Base-by-base conservation (phyloP, 164 flowering plant species). In the Piper betle region DNA sequence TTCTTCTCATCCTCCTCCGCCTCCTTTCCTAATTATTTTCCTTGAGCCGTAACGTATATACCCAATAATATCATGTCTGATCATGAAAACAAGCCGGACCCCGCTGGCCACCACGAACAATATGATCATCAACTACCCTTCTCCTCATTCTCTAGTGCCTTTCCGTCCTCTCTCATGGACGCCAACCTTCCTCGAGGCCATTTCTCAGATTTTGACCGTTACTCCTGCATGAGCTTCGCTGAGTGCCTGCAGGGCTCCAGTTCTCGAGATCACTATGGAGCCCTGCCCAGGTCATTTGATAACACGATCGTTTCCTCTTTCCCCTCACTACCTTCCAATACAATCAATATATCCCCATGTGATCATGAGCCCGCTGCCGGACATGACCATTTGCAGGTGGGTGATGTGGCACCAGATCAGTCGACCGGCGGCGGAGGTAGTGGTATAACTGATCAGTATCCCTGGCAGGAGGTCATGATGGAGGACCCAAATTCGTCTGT, bases 401-500 rank as follows among this genome's bases (percentile, higher is more conserved):
- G 62, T 17, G 55, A 65, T n/a, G n/a, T n/a, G n/a, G n/a, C n/a
- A n/a, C n/a, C n/a, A n/a, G n/a, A n/a, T n/a, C n/a, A n/a, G n/a
- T n/a, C n/a, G n/a, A 20, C 41, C 62, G 17, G 52, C 33, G 39
- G 48, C 2, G 64, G 68, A 41, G 64, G 62, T 17, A 48, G 65
- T 46, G 37, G 60, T 52, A 12, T 57, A 8, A 66, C 63, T 2
- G 70, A 65, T 25, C 6, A 9, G 9, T 43, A 39, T 39, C 1
- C 3, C 25, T 5, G 62, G 55, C 19, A 69, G 73, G 7, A 65
- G 54, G 17, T 74, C 78, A 43, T 43, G 12, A 78, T 59, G 2
- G 79, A 83, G 0, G 82, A n/a, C n/a, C n/a, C 80, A 0, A 81
- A 77, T 69, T 84, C 89, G 52, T 80, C 84, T 13, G 71, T 79